Base-by-base conservation (phyloP, 1,284 basidiomycete genomes). In the Uromyces viciae-fabae region DNA sequence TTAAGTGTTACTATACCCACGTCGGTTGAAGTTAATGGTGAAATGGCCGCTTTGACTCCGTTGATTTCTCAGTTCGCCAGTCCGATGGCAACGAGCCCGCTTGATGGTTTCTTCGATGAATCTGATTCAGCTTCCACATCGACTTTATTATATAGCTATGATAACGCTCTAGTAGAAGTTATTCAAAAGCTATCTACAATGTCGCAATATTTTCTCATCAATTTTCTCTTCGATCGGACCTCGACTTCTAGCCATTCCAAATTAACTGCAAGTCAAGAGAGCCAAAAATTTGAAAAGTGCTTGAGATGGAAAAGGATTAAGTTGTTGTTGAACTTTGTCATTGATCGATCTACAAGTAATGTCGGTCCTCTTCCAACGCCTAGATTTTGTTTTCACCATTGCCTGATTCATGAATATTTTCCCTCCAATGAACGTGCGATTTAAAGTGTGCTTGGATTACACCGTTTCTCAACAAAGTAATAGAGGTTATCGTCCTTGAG, bases 361-460 rank as follows among this genome's bases (percentile, higher is more conserved):
- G 73, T 75, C 14, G 49, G 73, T 62, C 40, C 25, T n/a, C 60
- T 64, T 5, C 5, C 43, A 31, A 19, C 11, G 22, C 11, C 46
- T 49, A 22, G 22, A 58, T 58, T 58, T 58, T 58, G 14, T 28
- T 25, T 58, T 58, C 25, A 9, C 33, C 33, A 52, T 74, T 36
- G 71, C 38, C 58, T 52, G 15, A 75, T 17, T n/a, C 31, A 25
- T 75, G 33, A 75, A 56, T 56, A 52, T 31, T 28, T 31, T 68
- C 31, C 31, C 43, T 73, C 19, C 17, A n/a, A n/a, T n/a, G n/a
- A n/a, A n/a, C 11, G 36, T 56, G 52, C 25, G 11, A 8, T 33
- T 33, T 46, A 46, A 15, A 80, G 77, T 36, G 38, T 56, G 68
- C 77, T 25, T 80, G 77, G 77, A 80, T 80, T 43, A 80, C 77